A percentile compares a stretch with the other conserved stretches of the same genome.
Conservation (phyloP, 352 stramenopile species). For the Phytophthora ramorum region DNA sequence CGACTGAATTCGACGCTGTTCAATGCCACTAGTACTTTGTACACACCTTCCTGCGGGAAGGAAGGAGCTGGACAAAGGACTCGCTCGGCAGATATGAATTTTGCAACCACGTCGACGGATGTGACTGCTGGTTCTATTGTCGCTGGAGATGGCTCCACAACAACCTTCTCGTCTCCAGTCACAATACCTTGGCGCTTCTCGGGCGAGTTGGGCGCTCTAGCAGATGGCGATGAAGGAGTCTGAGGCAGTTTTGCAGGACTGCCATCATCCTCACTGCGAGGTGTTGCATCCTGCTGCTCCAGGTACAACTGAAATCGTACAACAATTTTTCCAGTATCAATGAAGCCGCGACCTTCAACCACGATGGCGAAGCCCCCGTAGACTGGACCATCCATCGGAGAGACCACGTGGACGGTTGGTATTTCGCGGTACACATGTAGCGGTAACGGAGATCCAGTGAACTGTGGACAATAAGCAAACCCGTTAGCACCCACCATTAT, state of each 20-base stretch:
- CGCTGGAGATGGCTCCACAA: neutral
- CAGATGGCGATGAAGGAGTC: neutral
- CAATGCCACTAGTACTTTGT: slow-evolving; percentile 64
- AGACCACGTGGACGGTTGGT: slow-evolving; percentile 44
- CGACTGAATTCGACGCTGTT: slow-evolving; percentile 76
- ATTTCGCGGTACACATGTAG: slow-evolving; percentile 64
- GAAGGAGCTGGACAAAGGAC: slow-evolving; percentile 54
- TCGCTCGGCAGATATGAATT: slow-evolving; percentile 58
- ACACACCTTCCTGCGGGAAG: slow-evolving; percentile 74
- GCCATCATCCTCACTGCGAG: slow-evolving; percentile 18
- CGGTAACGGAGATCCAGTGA: slow-evolving; percentile 54
- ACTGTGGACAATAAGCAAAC: slow-evolving; percentile 38
- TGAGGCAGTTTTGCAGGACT: neutral
- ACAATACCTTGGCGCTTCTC: slow-evolving; percentile 9
- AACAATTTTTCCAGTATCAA: slow-evolving; percentile 65
- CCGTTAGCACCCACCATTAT: neutral
- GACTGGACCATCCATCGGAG: slow-evolving; percentile 78
- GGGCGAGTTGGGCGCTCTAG: slow-evolving; percentile 2
- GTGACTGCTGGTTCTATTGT: slow-evolving; percentile 1
- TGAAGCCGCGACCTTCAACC: slow-evolving; percentile 67
- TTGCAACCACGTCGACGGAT: slow-evolving; percentile 32
- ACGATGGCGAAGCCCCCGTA: slow-evolving; percentile 72
- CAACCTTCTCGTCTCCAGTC: neutral
- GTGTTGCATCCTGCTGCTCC: slow-evolving; percentile 17
- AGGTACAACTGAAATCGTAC: slow-evolving; percentile 68